phyloP scores from a whole-genome alignment of 352 stramenopile genomes.

The Phytophthora chlamydospora region DNA sequence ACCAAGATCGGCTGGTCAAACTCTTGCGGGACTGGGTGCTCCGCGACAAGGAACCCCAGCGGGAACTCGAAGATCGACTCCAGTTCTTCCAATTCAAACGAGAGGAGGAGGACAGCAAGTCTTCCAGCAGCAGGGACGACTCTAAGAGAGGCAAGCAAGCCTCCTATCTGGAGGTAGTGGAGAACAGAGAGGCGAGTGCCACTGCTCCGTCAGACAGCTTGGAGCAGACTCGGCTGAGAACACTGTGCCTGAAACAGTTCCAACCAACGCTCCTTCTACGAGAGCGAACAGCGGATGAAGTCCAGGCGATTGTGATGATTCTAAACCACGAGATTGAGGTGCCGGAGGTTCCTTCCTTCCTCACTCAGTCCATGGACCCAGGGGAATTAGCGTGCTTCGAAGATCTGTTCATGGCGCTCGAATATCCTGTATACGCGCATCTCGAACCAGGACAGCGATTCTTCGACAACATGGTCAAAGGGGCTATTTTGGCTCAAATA shows the following conservation, averaged over 20 bases:
- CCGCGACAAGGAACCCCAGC: background rate
- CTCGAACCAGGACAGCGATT: conserved; percentile 3
- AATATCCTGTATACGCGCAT: conserved; percentile 19
- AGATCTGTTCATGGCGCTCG: conserved; percentile 6
- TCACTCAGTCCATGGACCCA: conserved; percentile 6
- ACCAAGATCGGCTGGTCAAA: background rate
- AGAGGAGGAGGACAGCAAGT: background rate
- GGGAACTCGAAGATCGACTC: background rate
- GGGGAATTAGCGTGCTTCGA: conserved; percentile 1
- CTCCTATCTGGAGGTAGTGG: no score
- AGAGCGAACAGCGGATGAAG: conserved; percentile 3
- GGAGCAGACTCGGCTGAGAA: no score
- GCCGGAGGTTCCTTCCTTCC: background rate
- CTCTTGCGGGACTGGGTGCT: conserved; percentile 4
- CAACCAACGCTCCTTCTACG: background rate
- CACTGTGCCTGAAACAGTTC: background rate
- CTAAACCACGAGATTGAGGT: conserved; percentile 13
- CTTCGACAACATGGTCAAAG: background rate
- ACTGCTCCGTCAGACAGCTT: no score
- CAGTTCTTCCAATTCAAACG: background rate
- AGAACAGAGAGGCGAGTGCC: no score
- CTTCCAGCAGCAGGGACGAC: no score
- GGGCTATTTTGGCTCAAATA: background rate
- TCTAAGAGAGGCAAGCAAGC: background rate
- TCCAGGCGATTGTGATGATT: conserved; percentile 10